These are phyloP conservation scores for Coemansia sp. DNA, from an alignment of 192 early-diverging fungal genomes.

Conservation along the genomic window DNA sequence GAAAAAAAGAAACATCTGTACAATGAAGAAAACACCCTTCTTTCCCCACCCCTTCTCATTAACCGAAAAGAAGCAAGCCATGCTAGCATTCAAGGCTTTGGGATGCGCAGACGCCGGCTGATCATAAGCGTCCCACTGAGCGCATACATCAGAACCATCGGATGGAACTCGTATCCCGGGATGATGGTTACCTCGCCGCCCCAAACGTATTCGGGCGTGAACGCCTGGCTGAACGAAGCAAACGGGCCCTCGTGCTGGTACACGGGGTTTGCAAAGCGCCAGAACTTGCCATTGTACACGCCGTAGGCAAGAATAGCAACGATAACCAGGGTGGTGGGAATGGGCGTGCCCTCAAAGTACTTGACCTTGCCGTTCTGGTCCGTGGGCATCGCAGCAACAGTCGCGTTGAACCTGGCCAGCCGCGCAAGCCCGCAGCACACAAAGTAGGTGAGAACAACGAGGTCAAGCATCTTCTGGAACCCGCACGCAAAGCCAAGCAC, in stretches of 20 bases:
- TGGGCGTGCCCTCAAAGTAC: constrained; percentile 90
- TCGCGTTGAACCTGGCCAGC: constrained; percentile 88
- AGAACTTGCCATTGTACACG: constrained; percentile 53
- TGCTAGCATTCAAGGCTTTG: constrained; percentile 60
- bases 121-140: constrained; percentile 81
- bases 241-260: constrained; percentile 52
- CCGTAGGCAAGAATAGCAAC: constrained; percentile 68
- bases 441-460: constrained; percentile 78
- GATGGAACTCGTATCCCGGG: constrained; percentile 72
- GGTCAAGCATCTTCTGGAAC: constrained; percentile 79
- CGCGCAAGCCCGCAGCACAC: constrained; percentile 83
- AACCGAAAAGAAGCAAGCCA: not conserved
- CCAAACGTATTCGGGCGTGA: constrained; percentile 58
- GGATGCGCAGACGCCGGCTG: constrained; percentile 72
- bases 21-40: too few species aligned
- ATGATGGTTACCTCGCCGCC: constrained; percentile 60
- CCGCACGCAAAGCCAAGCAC: constrained; percentile 81
- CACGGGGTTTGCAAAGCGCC: constrained; percentile 51
- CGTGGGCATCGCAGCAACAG: constrained; percentile 72
- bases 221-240: constrained; percentile 56
- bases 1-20: too few species aligned
- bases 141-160: constrained; percentile 74
- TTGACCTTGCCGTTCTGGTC: constrained; percentile 75
- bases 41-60: too few species aligned
- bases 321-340: constrained; percentile 75